phyloP scores from a whole-genome alignment of 1,284 basidiomycete genomes.

The Sporisorium scitamineum region DNA sequence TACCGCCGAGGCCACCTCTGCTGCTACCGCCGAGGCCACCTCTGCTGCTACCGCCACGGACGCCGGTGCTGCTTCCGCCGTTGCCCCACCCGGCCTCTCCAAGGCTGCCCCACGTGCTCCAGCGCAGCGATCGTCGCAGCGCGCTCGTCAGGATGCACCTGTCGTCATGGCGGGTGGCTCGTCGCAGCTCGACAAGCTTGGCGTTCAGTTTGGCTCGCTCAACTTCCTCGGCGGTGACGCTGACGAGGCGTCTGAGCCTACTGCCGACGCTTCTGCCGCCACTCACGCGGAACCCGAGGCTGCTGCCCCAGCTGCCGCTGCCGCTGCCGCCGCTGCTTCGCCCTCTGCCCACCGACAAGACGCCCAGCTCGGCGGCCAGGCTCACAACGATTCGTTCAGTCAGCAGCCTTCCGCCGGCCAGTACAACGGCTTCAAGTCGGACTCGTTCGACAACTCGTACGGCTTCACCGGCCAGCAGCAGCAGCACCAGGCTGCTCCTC shows the following conservation, averaged over 20 bases:
- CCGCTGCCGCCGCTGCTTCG: slow-evolving; percentile 23
- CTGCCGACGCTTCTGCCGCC: slow-evolving; percentile 15
- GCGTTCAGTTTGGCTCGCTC: slow-evolving; percentile 66
- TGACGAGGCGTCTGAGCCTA: slow-evolving; percentile 27
- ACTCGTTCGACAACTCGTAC: slow-evolving; percentile 53
- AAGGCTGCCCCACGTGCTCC: slow-evolving; percentile 46
- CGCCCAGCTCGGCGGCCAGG: slow-evolving; percentile 29
- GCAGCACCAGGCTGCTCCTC: slow-evolving; percentile 31
- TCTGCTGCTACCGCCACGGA: slow-evolving; percentile 19
- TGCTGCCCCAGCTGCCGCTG: slow-evolving; percentile 19
- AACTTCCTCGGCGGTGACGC: slow-evolving; percentile 65
- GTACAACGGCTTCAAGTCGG: slow-evolving; percentile 54
- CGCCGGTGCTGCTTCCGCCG: slow-evolving; percentile 16
- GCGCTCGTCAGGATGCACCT: slow-evolving; percentile 64
- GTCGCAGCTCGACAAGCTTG: slow-evolving; percentile 65
- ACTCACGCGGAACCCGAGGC: slow-evolving; percentile 19
- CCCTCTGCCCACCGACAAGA: slow-evolving; percentile 39
- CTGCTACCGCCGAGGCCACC: slow-evolving; percentile 18
- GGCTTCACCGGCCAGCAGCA: slow-evolving; percentile 47
- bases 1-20: slow-evolving; percentile 12
- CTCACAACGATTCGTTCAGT: slow-evolving; percentile 37
- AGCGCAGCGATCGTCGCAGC: slow-evolving; percentile 55
- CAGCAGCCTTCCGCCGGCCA: slow-evolving; percentile 36
- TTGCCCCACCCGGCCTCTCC: slow-evolving; percentile 44
- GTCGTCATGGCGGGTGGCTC: slow-evolving; percentile 67